These are phyloP conservation scores for Metschnikowia aberdeeniae DNA, from an alignment of 805 yeast genomes.

Conservation along the genomic window DNA sequence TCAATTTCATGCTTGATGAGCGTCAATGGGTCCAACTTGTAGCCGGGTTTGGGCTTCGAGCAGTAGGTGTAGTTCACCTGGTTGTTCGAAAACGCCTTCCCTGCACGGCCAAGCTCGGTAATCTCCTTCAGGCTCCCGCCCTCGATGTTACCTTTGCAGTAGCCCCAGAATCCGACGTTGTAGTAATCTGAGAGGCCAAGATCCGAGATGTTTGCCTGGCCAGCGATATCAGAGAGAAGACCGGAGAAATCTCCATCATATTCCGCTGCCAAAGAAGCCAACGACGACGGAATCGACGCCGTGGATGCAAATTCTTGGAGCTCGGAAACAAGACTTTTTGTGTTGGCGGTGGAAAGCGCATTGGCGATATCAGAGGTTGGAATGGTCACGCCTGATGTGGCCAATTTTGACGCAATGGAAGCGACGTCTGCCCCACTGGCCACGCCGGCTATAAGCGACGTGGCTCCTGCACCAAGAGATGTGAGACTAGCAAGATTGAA, in stretches of 20 bases:
- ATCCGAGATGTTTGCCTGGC: slow-evolving; percentile 23
- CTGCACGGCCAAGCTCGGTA: slow-evolving; percentile 12
- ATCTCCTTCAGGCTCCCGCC: slow-evolving; percentile 4
- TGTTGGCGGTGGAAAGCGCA: slow-evolving; percentile 6
- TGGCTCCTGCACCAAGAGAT: slow-evolving; percentile 4
- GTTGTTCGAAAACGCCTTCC: slow-evolving; percentile 24
- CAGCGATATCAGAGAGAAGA: slow-evolving; percentile 20
- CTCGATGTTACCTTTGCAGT: slow-evolving; percentile 32
- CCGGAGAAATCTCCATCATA: slow-evolving; percentile 12
- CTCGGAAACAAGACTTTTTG: slow-evolving; percentile 9
- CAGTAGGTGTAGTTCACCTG: slow-evolving; percentile 46
- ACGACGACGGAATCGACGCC: slow-evolving; percentile 14
- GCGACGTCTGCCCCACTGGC: slow-evolving; percentile 6
- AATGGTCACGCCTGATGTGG: slow-evolving; percentile 4
- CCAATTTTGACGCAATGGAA: slow-evolving; percentile 7
- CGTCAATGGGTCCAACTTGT: slow-evolving; percentile 49
- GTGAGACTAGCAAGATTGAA: slow-evolving; percentile 5
- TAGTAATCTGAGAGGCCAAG: slow-evolving; percentile 41
- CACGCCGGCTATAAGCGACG: slow-evolving; percentile 1
- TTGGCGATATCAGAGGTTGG: slow-evolving; percentile 9
- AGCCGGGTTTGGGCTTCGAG: slow-evolving; percentile 51
- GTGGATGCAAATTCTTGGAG: slow-evolving; percentile 12
- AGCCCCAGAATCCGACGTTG: slow-evolving; percentile 41
- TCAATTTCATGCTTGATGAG: slow-evolving; percentile 32
- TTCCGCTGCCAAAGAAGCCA: slow-evolving; percentile 14